Base-by-base conservation (phyloP, 192 early-diverging fungal species). In the Obelidium mucronatum region DNA sequence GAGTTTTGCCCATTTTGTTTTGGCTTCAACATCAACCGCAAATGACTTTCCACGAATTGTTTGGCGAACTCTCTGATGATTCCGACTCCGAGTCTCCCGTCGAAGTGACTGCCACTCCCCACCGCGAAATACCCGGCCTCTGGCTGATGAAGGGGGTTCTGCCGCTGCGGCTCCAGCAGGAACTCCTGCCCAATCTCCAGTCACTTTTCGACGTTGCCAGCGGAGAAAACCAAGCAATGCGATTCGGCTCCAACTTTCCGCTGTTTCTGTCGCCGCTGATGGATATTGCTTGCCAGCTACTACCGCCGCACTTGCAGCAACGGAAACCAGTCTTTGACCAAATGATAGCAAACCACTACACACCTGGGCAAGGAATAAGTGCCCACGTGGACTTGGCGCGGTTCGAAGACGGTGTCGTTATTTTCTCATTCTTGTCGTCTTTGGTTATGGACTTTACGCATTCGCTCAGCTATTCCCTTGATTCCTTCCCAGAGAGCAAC, bases 321-420 rank as follows among this genome's bases (percentile, higher is more conserved):
- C 54, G 63, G 22, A 30, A 13, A 2, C 79, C 74, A 6, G 33
- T 62, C 2, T 86, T 87, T 28, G 81, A 87, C 77, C 85, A 86
- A 40, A 76, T 80, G 28, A 87, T 90, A 15, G 74, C 85, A 56
- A 90, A 90, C 67, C 64, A 81, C 40, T 90, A 90, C 66, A 66
- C 69, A 31, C 53, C 78, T 5, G 86, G 84, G n/a, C 79, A 86
- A 53, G 88, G 88, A 0, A 85, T 90, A 28, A 75, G 67, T 35
- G 79, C 82, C 37, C 88, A 90, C 52, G 71, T 86, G 2, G 88
- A 90, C 65, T 62, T 90, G n/a, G 54, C 80, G 73, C 77, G 86
- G 67, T 90, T 90, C 61, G 85, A 75, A 0, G 88, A 90, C 63
- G 83, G 82, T 3, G 67, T 90, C 3, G 81, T 80, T 1, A 81